Conservation (phyloP, 176 grass and related monocot species). For the barley (Hordeum vulgare) region DNA sequence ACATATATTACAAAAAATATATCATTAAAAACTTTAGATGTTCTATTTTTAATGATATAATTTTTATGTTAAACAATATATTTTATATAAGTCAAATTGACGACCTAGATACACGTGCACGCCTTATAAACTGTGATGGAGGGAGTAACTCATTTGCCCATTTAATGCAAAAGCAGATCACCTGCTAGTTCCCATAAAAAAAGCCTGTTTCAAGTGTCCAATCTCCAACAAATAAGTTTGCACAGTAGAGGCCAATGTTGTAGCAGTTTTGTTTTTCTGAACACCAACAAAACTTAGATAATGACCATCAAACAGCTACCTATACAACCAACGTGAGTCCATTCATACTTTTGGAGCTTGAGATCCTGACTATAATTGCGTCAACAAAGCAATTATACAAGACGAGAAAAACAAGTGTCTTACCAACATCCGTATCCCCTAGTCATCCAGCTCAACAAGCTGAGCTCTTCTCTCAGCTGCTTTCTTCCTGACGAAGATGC, state of each 20-base stretch:
- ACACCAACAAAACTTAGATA: constrained; percentile 9
- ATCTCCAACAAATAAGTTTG: not conserved
- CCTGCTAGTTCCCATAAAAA: not conserved
- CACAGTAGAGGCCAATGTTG: not conserved
- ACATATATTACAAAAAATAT: too few species aligned
- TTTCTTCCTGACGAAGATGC: constrained; percentile 91
- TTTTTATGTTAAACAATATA: too few species aligned
- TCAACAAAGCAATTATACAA: constrained; percentile 9
- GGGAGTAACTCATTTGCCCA: too few species aligned
- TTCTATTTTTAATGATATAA: too few species aligned
- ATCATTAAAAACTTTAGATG: too few species aligned
- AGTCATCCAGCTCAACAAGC: constrained; percentile 90
- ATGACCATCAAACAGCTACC: constrained; percentile 1
- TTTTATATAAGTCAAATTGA: too few species aligned
- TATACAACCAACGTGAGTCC: constrained; percentile 32
- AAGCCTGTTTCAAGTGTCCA: not conserved
- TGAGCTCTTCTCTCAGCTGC: constrained; percentile 91
- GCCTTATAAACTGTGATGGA: too few species aligned
- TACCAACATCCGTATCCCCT: constrained; percentile 2
- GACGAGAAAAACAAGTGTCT: not conserved
- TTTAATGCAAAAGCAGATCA: not conserved
- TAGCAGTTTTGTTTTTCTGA: not conserved
- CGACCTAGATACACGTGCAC: too few species aligned
- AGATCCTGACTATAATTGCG: not conserved
- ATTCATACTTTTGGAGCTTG: not conserved